A percentile compares a stretch with the other conserved stretches of the same genome.
These are phyloP conservation scores for Chlamydomonas reinhardtii DNA, from an alignment of 163 green algal species.

Conservation along the genomic window DNA sequence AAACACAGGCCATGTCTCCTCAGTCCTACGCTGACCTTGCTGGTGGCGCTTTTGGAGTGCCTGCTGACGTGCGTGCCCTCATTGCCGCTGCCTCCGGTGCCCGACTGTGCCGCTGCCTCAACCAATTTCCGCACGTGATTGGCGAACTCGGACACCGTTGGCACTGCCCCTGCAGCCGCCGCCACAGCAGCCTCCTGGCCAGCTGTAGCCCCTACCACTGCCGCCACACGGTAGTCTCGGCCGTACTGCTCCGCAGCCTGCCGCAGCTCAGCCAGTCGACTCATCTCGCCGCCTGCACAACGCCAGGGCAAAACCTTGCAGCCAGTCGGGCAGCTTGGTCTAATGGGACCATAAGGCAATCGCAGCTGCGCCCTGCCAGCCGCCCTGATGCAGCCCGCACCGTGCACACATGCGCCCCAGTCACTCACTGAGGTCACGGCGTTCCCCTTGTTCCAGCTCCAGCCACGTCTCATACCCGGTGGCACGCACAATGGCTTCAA, in stretches of 20 bases:
- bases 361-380: too few relatives aligned
- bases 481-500: slow-evolving; percentile 3
- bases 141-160: neutral
- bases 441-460: slow-evolving; percentile 9
- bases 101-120: neutral
- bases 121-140: neutral
- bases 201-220: neutral
- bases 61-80: too few relatives aligned
- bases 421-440: slow-evolving; percentile 12
- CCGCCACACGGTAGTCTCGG: neutral
- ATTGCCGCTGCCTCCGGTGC: neutral
- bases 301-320: too few relatives aligned
- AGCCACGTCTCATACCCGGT: slow-evolving; percentile 13
- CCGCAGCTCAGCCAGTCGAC: neutral
- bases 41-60: too few relatives aligned
- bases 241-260: slow-evolving; percentile 5
- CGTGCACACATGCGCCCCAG: neutral
- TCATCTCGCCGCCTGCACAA: slow-evolving; percentile 6
- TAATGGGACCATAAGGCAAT: too few relatives aligned
- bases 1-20: too few relatives aligned
- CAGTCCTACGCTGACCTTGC: too few relatives aligned
- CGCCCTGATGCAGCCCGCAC: too few relatives aligned
- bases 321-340: too few relatives aligned
- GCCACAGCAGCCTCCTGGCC: too few relatives aligned
- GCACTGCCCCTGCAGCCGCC: neutral